Base-by-base conservation (phyloP, 768 basidiomycete species). In the Rhodotorula kratochvilovae region DNA sequence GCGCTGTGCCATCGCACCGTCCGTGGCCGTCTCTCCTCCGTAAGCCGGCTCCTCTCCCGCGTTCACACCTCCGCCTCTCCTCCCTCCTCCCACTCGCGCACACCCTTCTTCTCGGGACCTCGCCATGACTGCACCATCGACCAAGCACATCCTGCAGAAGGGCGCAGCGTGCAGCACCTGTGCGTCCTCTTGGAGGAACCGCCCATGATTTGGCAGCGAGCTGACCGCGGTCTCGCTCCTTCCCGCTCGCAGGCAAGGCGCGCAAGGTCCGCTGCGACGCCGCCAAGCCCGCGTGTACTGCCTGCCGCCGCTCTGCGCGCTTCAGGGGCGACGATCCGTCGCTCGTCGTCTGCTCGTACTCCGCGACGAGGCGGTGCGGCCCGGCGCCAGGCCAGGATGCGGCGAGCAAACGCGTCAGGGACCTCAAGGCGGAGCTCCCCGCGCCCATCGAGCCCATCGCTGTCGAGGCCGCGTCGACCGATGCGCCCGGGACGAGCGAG, bases 261-360 rank as follows among this genome's bases (percentile, higher is more conserved):
- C 61, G 70, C 46, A 71, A 71, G 12, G 70, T 71, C 4, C 46
- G 61, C 23, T 71, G 70, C 50, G 60, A 66, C 31, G 70, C 65
- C 5, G 33, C 57, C 48, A 42, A 54, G 39, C 70, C 70, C 2
- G 61, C 65, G 0, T 71, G 70, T 19, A 46, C 46, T 0, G 65
- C 65, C 7, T 71, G 70, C 25, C 27, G 57, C 0, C 45, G 70
- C 3, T 66, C 65, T 19, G 70, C 70, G 1, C 51, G 65, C 3
- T 59, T 58, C 42, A 29, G 55, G 2, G 64, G 65, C 48, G 65
- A 71, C 13, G 61, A 71, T 27, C 65, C 70, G 10, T 25, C 42
- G 1, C 13, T 2, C 17, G 61, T 71, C 50, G 2, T 39, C 29
- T 71, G 70, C 43, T 53, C 29, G 5, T 71, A 67, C 70, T 25